Evolutionary conservation across 2,329 filamentous ascomycete species (phyloP).

Genomic region (Botryotinia globosa): DNA sequence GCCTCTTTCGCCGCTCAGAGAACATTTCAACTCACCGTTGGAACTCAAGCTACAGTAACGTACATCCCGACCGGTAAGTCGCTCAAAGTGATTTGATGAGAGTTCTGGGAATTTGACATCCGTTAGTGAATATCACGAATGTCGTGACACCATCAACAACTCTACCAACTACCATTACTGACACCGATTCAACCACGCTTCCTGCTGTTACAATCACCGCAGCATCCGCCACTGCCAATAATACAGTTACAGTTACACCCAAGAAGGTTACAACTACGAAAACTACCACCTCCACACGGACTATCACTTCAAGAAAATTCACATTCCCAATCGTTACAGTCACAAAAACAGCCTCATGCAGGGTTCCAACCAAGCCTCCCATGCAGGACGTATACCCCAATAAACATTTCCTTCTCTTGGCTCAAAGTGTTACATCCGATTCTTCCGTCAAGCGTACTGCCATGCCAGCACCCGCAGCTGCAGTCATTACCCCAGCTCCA

Average conservation of each 20-base stretch:
- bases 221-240: conserved; percentile 6
- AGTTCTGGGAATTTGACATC: neutral
- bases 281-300: conserved; percentile 6
- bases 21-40: conserved; percentile 14
- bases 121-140: conserved; percentile 17
- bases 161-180: neutral
- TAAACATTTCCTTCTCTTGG: conserved; percentile 8
- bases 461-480: neutral
- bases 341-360: conserved; percentile 15
- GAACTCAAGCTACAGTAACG: conserved; percentile 10
- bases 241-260: conserved; percentile 12
- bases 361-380: neutral
- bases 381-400: conserved; percentile 8
- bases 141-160: conserved; percentile 10
- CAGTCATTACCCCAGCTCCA: conserved; percentile 8
- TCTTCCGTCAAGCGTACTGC: neutral
- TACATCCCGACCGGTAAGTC: conserved; percentile 14
- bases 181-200: conserved; percentile 1
- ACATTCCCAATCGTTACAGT: conserved; percentile 7
- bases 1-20: conserved; percentile 18
- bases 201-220: neutral
- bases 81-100: neutral
- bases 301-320: conserved; percentile 8
- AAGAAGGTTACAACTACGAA: neutral
- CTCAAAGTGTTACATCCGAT: conserved; percentile 13